Base-by-base conservation (phyloP, 2,329 filamentous ascomycete genomes). In the Pezicula carpinea region DNA sequence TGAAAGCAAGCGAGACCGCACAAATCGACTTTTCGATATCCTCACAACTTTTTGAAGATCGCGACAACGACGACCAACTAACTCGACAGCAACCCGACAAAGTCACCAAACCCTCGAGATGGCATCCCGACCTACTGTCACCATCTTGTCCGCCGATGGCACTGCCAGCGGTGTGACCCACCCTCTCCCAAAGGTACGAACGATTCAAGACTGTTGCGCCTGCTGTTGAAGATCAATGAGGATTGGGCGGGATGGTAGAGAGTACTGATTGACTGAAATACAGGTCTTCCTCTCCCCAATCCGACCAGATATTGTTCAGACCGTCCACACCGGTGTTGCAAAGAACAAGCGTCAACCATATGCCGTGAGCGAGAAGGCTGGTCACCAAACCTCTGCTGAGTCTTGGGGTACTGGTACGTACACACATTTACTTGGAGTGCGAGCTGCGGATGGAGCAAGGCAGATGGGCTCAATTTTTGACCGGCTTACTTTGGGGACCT, bases 291-390 rank as follows among this genome's bases (percentile, higher is more conserved):
- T 83, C 75, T 83, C 88, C 65, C 93, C 93, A 65, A 97, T 99
- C 82, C 92, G 93, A 74, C 88, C 91, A 68, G 93, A 99, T 78
- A 96, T 99, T 72, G 93, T 99, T 71, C 92, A 97, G 72, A 74
- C 74, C 61, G 83, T 97, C 68, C 93, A 99, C 86, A 95, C 89
- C 68, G 93, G 93, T 69, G 95, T 99, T 82, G 92, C 92, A 73
- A 99, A 99, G 89, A 99, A 99, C 86, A 96, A 95, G 86, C 87
- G 93, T 74, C 93, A 99, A 79, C 91, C 93, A 65, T 99, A 99
- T 76, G 84, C 93, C 69, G 93, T 99, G 82, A 96, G 90, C 86
- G 92, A 97, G 87, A 99, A 99, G 88, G 93, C 93, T 71, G 93
- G 93, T 80, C 93, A 99, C 80, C 93, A 99, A 82, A 99, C 93